Evolutionary conservation across 2,329 filamentous ascomycete species (phyloP), one percentile per base, ranked within the genome.

Genomic region (Cercospora beticola): DNA sequence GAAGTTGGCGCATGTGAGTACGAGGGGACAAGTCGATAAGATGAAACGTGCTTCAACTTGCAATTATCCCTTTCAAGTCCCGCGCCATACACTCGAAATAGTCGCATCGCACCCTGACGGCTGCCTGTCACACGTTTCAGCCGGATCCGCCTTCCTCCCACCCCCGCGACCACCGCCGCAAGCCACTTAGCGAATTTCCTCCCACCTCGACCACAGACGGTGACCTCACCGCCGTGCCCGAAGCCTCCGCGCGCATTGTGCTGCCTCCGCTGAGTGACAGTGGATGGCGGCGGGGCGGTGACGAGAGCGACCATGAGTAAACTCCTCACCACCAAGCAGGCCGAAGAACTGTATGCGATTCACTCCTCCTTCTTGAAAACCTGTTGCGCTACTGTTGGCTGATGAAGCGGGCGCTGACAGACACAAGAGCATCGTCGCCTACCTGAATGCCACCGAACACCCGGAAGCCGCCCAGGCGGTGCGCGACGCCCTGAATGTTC

Each of bases 371-470:
- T 68, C 66, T 68, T 68, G 67, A 71, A 43, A 12, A 52, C 67
- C n/a, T 54, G 40, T 57, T 67, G 59, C 64, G 62, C 56, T 54
- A 52, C 62, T 58, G 62, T 64, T 74, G 67, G 74, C 78, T 78
- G 75, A 79, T 77, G 68, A 67, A 56, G 72, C 49, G 18, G 49
- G 52, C 73, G 71, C 65, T 71, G 74, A 77, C 82, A 96, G 93
- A 78, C 92, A 97, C 85, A 97, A 97, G 84, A 92, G 93, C 72
- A 93, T 97, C 75, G 91, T 97, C 78, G 93, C 94, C 74, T 97
- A 97, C 79, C 85, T 97, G 21, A 86, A 88, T 58, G 89, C 92
- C 36, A 89, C 88, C 78, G 90, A 90, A 78, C 87, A 95, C 52
- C 82, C 88, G 30, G 88, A 88, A 66, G 89, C 87, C 70, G 91